A percentile compares a stretch with the other conserved stretches of the same genome.
phyloP scores from a whole-genome alignment of 2,329 filamentous ascomycete species.

The Cladophialophora bantiana region DNA sequence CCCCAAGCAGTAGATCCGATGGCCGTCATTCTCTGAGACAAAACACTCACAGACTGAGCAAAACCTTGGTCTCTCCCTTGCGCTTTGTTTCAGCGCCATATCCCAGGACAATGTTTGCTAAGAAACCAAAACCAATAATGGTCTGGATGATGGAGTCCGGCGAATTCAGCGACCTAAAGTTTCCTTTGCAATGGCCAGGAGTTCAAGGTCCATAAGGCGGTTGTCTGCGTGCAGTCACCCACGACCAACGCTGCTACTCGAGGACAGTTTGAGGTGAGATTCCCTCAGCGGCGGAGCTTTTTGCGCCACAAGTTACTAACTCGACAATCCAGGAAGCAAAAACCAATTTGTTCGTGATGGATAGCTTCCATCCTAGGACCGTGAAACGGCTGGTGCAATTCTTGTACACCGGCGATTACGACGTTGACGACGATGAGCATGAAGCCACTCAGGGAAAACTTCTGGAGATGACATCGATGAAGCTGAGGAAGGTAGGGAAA shows the following conservation, averaged over 20 bases:
- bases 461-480: background rate
- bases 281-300: no score
- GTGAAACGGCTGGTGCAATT: background rate
- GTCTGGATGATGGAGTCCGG: background rate
- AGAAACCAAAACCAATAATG: background rate
- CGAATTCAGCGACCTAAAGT: conserved; percentile 7
- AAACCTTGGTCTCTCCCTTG: no score
- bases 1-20: no score
- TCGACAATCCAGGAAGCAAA: background rate
- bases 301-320: background rate
- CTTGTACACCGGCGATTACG: conserved; percentile 1
- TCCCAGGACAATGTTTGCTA: background rate
- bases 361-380: background rate
- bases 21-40: no score
- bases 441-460: background rate
- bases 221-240: conserved; percentile 4
- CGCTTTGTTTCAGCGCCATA: background rate
- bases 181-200: conserved; percentile 3
- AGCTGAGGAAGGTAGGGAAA: background rate
- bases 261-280: background rate
- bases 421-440: background rate
- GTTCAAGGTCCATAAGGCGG: conserved; percentile 11
- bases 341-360: background rate
- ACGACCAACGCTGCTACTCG: background rate
- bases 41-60: no score